Evolutionary conservation across 495 filamentous ascomycete genomes (phyloP), one percentile per base, ranked within the genome.

Genomic region (Corynascus novoguineensis): DNA sequence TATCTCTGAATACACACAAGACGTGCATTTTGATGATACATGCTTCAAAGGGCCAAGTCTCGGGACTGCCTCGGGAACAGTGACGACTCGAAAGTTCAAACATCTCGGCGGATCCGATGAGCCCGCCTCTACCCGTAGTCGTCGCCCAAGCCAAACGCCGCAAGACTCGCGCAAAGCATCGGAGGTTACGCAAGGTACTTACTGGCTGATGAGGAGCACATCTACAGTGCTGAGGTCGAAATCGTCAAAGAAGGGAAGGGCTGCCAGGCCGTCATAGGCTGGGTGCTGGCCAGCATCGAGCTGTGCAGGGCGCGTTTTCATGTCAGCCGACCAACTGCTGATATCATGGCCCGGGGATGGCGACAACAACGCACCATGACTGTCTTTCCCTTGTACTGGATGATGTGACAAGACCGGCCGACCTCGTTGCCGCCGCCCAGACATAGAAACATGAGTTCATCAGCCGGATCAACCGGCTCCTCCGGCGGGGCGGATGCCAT

Each of bases 351-450:
- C 3, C 29, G 29, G 19, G 38, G n/a, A 38, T 60, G 29, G 34
- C 27, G 40, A 29, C 6, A 27, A 55, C 22, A 10, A 74, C 85
- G 56, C 74, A 92, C 90, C 93, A 98, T 98, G 57, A 98, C 89
- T 6, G 93, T 97, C 68, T 98, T 98, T 19, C 93, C 93, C 67
- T 97, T 98, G 80, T 98, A 98, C 66, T 97, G 89, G 27, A 98
- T 83, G 56, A 98, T 96, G 69, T 98, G 93, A 73, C 93, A 97
- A 57, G 93, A 97, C 55, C 93, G 81, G 51, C 93, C 93, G 53
- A 98, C 93, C 72, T 98, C 93, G 68, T 96, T 97, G 35, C 93
- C 92, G 56, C 93, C 93, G 50, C 93, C 93, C 34, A 98, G 77
- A 60, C 89, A 92, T 49, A 96, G 81, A 66, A 98, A 98, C 71